Conservation (phyloP, 2,329 filamentous ascomycete species). For the Macroventuria anomochaeta region DNA sequence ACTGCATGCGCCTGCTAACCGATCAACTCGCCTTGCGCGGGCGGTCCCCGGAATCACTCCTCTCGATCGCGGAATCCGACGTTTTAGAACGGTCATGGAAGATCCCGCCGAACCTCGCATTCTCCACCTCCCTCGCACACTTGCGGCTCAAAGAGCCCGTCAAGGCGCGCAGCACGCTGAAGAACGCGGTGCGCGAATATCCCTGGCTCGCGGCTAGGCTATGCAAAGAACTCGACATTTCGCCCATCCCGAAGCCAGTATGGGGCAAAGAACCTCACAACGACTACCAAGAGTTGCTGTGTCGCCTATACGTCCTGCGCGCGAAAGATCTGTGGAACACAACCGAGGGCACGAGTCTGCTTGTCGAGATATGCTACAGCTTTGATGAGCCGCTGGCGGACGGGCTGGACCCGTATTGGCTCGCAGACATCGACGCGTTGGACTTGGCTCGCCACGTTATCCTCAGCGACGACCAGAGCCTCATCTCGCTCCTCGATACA, state of each 20-base stretch:
- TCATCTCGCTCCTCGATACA: conserved; percentile 74
- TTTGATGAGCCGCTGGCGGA: conserved; percentile 35
- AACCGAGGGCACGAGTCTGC: conserved; percentile 69
- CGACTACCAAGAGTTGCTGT: conserved; percentile 70
- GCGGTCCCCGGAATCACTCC: conserved; percentile 74
- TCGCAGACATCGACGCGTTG: conserved; percentile 35
- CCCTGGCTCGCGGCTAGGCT: conserved; percentile 86
- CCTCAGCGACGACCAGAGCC: conserved; percentile 73
- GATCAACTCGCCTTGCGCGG: conserved; percentile 86
- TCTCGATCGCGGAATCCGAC: conserved; percentile 68
- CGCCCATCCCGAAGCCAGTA: conserved; percentile 75
- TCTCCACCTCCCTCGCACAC: conserved; percentile 78
- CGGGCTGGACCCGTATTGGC: conserved; percentile 42
- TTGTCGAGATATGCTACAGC: conserved; percentile 72
- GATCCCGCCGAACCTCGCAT: conserved; percentile 72
- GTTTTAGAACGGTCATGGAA: conserved; percentile 57
- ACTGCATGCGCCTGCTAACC: conserved; percentile 79
- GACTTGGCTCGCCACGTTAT: conserved; percentile 78
- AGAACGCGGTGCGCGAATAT: conserved; percentile 71
- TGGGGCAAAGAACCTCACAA: conserved; percentile 79
- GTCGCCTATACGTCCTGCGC: conserved; percentile 76
- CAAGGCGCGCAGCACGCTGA: conserved; percentile 70
- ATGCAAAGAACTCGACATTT: conserved; percentile 80
- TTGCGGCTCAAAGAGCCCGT: conserved; percentile 71
- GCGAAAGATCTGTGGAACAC: conserved; percentile 88